Evolutionary conservation across 2,329 filamentous ascomycete genomes (phyloP), one percentile per base, ranked within the genome.

Genomic region (Chrysoporthe austroafricana): DNA sequence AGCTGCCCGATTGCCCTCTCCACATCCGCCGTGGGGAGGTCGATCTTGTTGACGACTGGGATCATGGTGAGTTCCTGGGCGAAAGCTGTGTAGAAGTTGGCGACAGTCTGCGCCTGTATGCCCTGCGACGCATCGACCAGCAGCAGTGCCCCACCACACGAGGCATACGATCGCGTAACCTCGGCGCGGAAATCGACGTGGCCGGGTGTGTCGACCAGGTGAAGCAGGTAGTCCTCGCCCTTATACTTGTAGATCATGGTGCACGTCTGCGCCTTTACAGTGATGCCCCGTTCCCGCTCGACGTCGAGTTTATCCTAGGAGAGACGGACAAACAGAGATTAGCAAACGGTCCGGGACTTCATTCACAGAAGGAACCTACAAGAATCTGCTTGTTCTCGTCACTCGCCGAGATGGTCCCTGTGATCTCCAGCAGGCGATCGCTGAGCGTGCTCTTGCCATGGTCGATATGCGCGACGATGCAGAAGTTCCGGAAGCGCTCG

Each of bases 151-250:
- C 96, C 96, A 71, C 94, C 95, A 77, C 96, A 99, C 75, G 93
- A 97, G 63, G 95, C 95, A 82, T 99, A 99, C 70, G 93, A 97
- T 60, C 96, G 88, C 44, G 93, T 96, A 13, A 99, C 96, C 79
- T 99, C 96, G 60, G 96, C 96, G 66, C 96, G 88, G 79, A 99
- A 99, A 81, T 99, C 96, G 67, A 99, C 96, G 81, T 99, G 96
- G 39, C 96, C 96, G 0, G 96, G 96, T 0, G 96, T 99, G 78
- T 99, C 96, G 67, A 99, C 94, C 39, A 99, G 85, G 79, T 99
- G 96, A 42, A 99, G 84, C 66, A 99, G 85, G 77, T 98, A 98
- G 78, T 99, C 96, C 43, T 91, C 83, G 18, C 92, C 94, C 21
- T 91, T 83, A 80, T 97, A 84, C 39, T 91, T 93, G 83, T 97